Evolutionary conservation across 1,284 basidiomycete genomes (phyloP).

Genomic region (Stygiomarasmius scandens): DNA sequence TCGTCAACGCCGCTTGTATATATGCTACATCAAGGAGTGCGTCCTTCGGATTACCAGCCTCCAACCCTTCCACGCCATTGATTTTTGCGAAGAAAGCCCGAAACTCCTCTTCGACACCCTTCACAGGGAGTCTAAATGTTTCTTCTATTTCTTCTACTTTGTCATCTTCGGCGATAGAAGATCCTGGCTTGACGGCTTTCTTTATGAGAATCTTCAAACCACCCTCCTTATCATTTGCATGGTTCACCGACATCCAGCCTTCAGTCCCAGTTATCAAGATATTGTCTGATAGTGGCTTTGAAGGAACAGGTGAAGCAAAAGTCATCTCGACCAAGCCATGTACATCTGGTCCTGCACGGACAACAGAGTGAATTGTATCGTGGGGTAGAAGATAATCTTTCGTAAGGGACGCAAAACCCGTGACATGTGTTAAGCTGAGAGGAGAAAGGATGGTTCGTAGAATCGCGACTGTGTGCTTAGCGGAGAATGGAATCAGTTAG

Average conservation of each 20-base stretch:
- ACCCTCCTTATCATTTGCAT: slow-evolving; percentile 22
- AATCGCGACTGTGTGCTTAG: slow-evolving; percentile 65
- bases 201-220: slow-evolving; percentile 38
- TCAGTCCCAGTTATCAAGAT: slow-evolving; percentile 61
- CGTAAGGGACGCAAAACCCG: slow-evolving; percentile 69
- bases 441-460: slow-evolving; percentile 61
- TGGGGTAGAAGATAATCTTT: slow-evolving; percentile 71
- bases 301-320: slow-evolving; percentile 55
- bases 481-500: slow-evolving; percentile 10
- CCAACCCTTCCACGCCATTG: slow-evolving; percentile 46
- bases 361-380: slow-evolving; percentile 68
- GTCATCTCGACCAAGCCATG: slow-evolving; percentile 64
- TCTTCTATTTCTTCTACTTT: slow-evolving; percentile 51
- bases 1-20: slow-evolving; percentile 77
- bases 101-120: slow-evolving; percentile 65
- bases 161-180: slow-evolving; percentile 42
- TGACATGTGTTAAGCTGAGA: slow-evolving; percentile 52
- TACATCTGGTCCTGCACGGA: slow-evolving; percentile 53
- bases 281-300: slow-evolving; percentile 38
- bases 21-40: slow-evolving; percentile 76
- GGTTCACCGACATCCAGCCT: slow-evolving; percentile 58
- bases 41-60: slow-evolving; percentile 53
- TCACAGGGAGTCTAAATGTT: slow-evolving; percentile 39
- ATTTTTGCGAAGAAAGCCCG: slow-evolving; percentile 61
- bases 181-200: slow-evolving; percentile 44